phyloP scores from a whole-genome alignment of 179 eudicot genomes.

The Vitellaria paradoxa region DNA sequence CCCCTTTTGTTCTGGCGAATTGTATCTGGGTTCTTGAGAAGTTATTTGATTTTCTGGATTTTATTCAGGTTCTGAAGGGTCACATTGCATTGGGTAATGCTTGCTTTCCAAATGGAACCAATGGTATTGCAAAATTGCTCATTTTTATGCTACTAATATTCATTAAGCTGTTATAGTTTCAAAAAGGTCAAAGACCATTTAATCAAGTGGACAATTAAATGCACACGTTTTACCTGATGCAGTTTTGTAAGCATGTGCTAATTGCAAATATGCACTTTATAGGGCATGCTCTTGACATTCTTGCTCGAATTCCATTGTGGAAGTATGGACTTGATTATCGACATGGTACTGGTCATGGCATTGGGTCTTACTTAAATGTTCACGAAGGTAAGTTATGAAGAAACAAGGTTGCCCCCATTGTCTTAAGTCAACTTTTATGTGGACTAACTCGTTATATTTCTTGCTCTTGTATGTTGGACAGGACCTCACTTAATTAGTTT shows the following conservation, averaged over 20 bases:
- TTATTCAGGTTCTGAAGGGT: constrained; percentile 87
- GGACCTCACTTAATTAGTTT: constrained; percentile 83
- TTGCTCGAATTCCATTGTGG: constrained; percentile 95
- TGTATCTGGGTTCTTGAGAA: neutral
- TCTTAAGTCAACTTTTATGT: constrained; percentile 2
- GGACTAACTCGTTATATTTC: neutral
- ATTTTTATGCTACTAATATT: constrained; percentile 7
- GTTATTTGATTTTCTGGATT: constrained; percentile 13
- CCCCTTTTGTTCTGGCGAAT: neutral
- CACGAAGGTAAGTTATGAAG: constrained; percentile 71
- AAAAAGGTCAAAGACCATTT: neutral
- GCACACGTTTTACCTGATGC: neutral
- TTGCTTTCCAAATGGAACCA: constrained; percentile 91
- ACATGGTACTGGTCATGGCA: constrained; percentile 98
- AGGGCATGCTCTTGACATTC: constrained; percentile 88
- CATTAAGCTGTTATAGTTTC: constrained; percentile 1
- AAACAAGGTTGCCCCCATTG: constrained; percentile 8
- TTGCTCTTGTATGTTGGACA: constrained; percentile 29
- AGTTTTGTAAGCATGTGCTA: neutral
- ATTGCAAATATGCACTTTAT: constrained; percentile 17
- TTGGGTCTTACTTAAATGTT: constrained; percentile 90
- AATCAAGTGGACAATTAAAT: neutral
- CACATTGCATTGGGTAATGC: constrained; percentile 87
- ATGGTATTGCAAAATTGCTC: constrained; percentile 45
- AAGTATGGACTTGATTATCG: constrained; percentile 94